These are phyloP conservation scores for Orychophragmus violaceus DNA, from an alignment of 345 rosid genomes.

Conservation along the genomic window DNA sequence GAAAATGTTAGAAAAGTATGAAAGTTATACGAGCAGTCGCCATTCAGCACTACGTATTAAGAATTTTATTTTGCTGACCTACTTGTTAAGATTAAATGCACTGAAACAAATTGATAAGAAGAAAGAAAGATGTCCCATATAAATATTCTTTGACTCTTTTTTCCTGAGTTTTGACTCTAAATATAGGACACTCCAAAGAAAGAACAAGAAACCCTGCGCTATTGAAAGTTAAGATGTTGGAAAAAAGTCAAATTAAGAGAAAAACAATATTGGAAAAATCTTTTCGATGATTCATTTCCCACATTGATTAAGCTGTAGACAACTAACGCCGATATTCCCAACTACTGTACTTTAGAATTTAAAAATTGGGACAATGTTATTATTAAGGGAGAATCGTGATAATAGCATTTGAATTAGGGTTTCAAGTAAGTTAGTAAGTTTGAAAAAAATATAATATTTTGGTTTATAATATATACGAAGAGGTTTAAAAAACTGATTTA, in stretches of 20 bases:
- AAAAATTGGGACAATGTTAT: not conserved
- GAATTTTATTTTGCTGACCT: not conserved
- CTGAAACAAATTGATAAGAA: not conserved
- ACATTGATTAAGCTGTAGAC: constrained; percentile 9
- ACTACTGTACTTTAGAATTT: not conserved
- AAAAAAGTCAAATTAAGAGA: not conserved
- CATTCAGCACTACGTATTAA: not conserved
- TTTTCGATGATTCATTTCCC: constrained; percentile 16
- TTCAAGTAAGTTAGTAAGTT: no score
- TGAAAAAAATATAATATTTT: not conserved
- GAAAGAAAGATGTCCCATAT: not conserved
- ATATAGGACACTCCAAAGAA: not conserved
- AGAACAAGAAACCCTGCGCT: not conserved
- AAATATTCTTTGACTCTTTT: not conserved
- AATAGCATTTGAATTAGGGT: no score
- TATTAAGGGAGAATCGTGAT: not conserved
- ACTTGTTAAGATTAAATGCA: constrained; percentile 1
- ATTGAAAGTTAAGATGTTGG: not conserved
- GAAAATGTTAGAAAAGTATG: not conserved
- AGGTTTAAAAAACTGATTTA: no score
- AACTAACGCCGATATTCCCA: not conserved
- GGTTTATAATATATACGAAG: no score
- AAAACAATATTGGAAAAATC: not conserved
- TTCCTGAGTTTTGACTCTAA: not conserved
- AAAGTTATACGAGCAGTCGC: not conserved